Conservation (phyloP, 768 basidiomycete species). For the Albatrellus ellisii region DNA sequence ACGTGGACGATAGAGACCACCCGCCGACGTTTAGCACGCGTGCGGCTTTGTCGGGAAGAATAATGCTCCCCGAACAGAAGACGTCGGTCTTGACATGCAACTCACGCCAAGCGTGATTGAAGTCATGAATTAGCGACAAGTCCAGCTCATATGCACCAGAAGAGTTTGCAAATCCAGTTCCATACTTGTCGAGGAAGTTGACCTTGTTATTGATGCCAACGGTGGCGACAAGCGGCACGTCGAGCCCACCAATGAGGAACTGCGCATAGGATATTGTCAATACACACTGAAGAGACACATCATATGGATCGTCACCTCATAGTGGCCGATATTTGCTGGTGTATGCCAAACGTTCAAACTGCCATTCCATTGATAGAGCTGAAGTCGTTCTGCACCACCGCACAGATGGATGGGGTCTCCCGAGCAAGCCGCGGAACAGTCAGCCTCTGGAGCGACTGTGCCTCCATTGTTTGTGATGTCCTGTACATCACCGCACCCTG, state of each 20-base stretch:
- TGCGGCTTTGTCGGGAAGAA: slow-evolving; percentile 62
- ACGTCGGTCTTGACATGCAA: slow-evolving; percentile 73
- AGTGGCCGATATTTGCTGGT: slow-evolving; percentile 50
- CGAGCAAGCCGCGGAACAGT: slow-evolving; percentile 42
- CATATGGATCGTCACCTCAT: slow-evolving; percentile 44
- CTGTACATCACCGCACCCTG: slow-evolving; percentile 59
- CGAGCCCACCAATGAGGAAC: slow-evolving; percentile 41
- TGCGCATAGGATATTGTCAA: slow-evolving; percentile 9
- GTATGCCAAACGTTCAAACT: slow-evolving; percentile 47
- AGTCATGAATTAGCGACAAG: slow-evolving; percentile 34
- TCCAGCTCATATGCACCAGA: slow-evolving; percentile 77
- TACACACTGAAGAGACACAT: not conserved
- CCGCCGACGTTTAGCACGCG: slow-evolving; percentile 57
- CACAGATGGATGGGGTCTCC: slow-evolving; percentile 62
- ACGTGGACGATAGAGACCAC: slow-evolving; percentile 62
- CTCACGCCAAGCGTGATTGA: slow-evolving; percentile 45
- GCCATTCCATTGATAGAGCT: slow-evolving; percentile 22
- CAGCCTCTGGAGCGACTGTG: slow-evolving; percentile 20
- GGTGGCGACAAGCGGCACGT: slow-evolving; percentile 63
- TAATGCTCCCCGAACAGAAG: slow-evolving; percentile 64
- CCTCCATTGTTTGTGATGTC: slow-evolving; percentile 32
- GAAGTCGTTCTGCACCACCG: slow-evolving; percentile 41
- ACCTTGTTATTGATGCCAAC: slow-evolving; percentile 76
- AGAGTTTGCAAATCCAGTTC: slow-evolving; percentile 50
- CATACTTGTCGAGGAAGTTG: slow-evolving; percentile 62